Evolutionary conservation across 2,329 filamentous ascomycete species (phyloP), one percentile per base, ranked within the genome.

Genomic region (Eutypella sp.): DNA sequence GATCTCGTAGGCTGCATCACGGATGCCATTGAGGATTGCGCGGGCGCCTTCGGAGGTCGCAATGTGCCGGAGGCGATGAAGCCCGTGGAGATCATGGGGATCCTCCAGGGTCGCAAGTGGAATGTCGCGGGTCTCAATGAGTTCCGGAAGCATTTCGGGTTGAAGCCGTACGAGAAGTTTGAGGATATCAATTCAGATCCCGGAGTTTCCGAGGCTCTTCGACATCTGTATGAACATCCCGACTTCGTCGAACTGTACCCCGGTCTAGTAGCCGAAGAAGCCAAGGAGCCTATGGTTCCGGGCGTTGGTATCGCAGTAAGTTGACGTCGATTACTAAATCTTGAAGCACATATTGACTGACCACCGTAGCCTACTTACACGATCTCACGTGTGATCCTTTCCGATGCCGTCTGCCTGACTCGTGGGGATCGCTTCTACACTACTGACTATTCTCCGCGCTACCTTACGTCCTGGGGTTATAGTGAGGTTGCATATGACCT

Each of bases 381-480:
- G 27, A 83, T 89, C 49, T 88, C 84, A 0, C 79, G 87, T 18
- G 87, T 87, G 2, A 81, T 92, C 2, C 67, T 92, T 5, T 89
- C 85, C 0, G 87, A 92, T 55, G 87, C 87, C 1, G 85, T 91
- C 0, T 78, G 83, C n/a, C 75, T 92, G 5, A 86, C 90, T 6
- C 79, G 87, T 20, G 85, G 86, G 27, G 88, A 93, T 58, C 73
- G 88, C 18, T 85, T 88, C 68, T 90, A 90, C 69, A 91, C 87
- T 0, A 73, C 67, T n/a, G 87, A 92, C 63, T 91, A 86, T 62
- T 81, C 84, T 54, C 79, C 88, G 0, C 78, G 81, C 8, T 81
- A 82, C 55, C 67, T 95, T 40, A 95, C 89, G 1, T 90, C 89
- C 67, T 95, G 88, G 88, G 89, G 89, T 18, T 92, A 80, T 69